Evolutionary conservation across 257 asterid species (phyloP).

Genomic region (Nicotiana knightiana): DNA sequence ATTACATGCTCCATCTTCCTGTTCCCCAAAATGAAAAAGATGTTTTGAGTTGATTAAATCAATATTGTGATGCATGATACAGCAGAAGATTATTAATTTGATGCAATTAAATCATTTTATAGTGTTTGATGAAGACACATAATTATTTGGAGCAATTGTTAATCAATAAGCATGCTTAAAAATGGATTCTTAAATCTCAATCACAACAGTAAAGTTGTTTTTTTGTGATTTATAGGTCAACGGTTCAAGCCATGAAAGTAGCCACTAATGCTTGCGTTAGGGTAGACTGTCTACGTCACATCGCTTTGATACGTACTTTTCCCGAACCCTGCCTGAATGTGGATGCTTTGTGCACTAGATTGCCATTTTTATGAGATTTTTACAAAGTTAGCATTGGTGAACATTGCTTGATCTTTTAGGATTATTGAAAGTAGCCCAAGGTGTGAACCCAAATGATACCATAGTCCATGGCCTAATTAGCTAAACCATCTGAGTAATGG

Average conservation of each 20-base stretch:
- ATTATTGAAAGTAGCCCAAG: not conserved
- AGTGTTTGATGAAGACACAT: not conserved
- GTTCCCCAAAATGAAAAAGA: not conserved
- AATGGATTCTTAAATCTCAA: not conserved
- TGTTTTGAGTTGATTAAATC: not conserved
- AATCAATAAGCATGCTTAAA: too few relatives aligned
- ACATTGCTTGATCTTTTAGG: not conserved
- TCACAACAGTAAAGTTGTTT: not conserved
- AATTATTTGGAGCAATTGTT: not conserved
- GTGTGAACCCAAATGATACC: not conserved
- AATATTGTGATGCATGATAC: not conserved
- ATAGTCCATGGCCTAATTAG: not conserved
- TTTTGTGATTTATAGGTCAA: too few relatives aligned
- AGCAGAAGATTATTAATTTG: not conserved
- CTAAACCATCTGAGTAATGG: not conserved
- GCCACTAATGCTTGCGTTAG: too few relatives aligned
- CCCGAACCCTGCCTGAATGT: too few relatives aligned
- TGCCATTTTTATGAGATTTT: too few relatives aligned
- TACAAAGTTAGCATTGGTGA: not conserved
- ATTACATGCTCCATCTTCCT: not conserved
- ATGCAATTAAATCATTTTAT: not conserved
- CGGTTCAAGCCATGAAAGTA: too few relatives aligned
- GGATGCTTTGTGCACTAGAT: too few relatives aligned
- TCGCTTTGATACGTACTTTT: accelerated
- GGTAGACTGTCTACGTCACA: too few relatives aligned